Conservation (phyloP, 257 asterid genomes). For the Capsicum pubescens region DNA sequence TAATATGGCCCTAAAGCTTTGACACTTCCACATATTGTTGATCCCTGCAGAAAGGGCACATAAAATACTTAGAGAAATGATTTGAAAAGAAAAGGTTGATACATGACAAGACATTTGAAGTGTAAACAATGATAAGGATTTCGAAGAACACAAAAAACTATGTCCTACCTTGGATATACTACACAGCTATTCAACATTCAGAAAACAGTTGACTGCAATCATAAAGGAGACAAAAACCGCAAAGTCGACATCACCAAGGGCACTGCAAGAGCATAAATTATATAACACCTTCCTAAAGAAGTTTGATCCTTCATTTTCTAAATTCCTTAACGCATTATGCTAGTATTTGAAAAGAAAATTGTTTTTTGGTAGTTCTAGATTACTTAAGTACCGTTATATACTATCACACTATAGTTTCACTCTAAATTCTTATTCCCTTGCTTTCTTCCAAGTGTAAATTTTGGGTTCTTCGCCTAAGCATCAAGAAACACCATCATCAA, state of each 20-base stretch:
- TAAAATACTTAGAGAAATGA: background rate
- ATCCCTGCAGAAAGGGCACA: conserved; percentile 50
- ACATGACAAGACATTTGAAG: background rate
- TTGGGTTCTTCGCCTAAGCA: too few relatives aligned
- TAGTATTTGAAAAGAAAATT: too few relatives aligned
- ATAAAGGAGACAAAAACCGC: background rate
- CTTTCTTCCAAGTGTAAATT: too few relatives aligned
- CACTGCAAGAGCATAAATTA: conserved; percentile 3
- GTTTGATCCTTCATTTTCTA: too few relatives aligned
- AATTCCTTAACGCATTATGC: too few relatives aligned
- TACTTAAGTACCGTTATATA: too few relatives aligned
- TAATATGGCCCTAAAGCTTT: conserved; percentile 60
- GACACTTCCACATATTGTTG: conserved; percentile 53
- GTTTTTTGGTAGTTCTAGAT: too few relatives aligned
- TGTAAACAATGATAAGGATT: background rate
- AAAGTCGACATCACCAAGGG: background rate
- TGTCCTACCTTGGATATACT: background rate
- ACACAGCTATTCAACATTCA: background rate
- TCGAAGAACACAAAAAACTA: background rate
- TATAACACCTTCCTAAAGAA: too few relatives aligned
- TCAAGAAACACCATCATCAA: too few relatives aligned
- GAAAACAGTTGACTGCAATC: background rate
- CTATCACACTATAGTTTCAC: too few relatives aligned
- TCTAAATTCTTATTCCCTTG: too few relatives aligned
- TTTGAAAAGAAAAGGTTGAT: background rate